Evolutionary conservation across 495 filamentous ascomycete genomes (phyloP), one percentile per base, ranked within the genome.

Genomic region (Chlorociboria aeruginascens): DNA sequence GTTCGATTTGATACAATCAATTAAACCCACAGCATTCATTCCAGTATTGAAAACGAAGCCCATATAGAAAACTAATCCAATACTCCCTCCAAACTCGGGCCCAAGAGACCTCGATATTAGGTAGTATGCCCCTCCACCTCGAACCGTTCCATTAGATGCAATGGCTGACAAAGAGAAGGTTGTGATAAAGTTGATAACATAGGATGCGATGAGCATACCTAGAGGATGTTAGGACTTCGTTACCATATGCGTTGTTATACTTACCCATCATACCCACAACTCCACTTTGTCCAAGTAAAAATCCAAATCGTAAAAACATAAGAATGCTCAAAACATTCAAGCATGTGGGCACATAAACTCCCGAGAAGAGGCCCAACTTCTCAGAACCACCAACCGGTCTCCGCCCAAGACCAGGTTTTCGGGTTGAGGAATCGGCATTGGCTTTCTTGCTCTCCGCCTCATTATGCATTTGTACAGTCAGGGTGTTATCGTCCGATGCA

Each of bases 241-340:
- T 25, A 3, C 39, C 39, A 36, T 2, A 14, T 41, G n/a, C 3
- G 3, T 8, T 14, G 3, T 1, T 14, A 41, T n/a, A 17, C n/a
- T 13, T 34, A 12, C 9, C 9, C 32, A 45, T 34, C 31, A n/a
- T 35, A 8, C 10, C 10, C 7, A 16, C 3, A 1, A 17, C 14
- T 33, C 8, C 12, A 12, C 46, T 43, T 9, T 12, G 46, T 25
- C 52, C 52, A 7, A 89, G 64, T 47, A 89, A 83, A 48, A 83
- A 81, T 6, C 84, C 84, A 57, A 89, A 89, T 28, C 85, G 72
- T 61, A 89, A 68, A 66, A 94, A 94, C 87, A 93, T 92, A 36
- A 94, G 76, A 68, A 94, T 94, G 52, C 85, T 90, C 40, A 93
- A 66, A n/a, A 93, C 86, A 63, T 93, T 94, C 54, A 92, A 65